These are phyloP conservation scores for Trifolium dubium DNA, from an alignment of 306 rosid genomes.

Conservation along the genomic window DNA sequence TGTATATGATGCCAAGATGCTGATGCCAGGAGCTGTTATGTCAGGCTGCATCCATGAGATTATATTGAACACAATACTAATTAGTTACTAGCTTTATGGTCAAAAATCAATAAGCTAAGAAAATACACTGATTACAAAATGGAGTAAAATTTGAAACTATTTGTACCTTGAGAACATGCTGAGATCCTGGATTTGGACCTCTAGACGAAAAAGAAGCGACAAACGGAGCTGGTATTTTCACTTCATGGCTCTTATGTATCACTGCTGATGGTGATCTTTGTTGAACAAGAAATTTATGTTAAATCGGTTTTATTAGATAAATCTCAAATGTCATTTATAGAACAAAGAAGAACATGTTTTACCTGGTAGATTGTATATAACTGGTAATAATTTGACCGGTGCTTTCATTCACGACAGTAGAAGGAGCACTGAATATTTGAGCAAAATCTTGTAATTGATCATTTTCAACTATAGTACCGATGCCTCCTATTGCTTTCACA, in stretches of 20 bases:
- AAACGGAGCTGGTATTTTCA: slow-evolving; percentile 62
- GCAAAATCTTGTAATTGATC: slow-evolving; percentile 58
- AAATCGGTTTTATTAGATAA: slow-evolving; percentile 10
- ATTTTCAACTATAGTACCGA: slow-evolving; percentile 62
- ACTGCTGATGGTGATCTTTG: slow-evolving; percentile 73
- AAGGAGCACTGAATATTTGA: slow-evolving; percentile 77
- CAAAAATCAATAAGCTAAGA: not conserved
- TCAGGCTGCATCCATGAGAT: slow-evolving; percentile 69
- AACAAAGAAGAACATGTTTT: slow-evolving; percentile 16
- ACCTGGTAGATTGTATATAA: slow-evolving; percentile 76
- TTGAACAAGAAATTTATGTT: slow-evolving; percentile 33
- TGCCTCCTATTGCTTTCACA: slow-evolving; percentile 70
- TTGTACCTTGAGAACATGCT: slow-evolving; percentile 74
- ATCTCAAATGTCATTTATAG: not conserved
- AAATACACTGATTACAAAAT: not conserved
- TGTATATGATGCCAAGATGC: slow-evolving; percentile 83
- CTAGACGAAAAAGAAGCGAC: slow-evolving; percentile 84
- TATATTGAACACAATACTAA: slow-evolving; percentile 1
- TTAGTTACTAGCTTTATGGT: slow-evolving; percentile 16
- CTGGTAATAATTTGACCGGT: slow-evolving; percentile 47
- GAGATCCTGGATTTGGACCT: slow-evolving; percentile 76
- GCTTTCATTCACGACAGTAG: slow-evolving; percentile 60
- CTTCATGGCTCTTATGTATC: slow-evolving; percentile 59
- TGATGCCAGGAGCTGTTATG: slow-evolving; percentile 80
- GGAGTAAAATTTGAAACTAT: slow-evolving; percentile 12